Evolutionary conservation across 1,284 basidiomycete species (phyloP).

Genomic region (Macrocybe sp.): DNA sequence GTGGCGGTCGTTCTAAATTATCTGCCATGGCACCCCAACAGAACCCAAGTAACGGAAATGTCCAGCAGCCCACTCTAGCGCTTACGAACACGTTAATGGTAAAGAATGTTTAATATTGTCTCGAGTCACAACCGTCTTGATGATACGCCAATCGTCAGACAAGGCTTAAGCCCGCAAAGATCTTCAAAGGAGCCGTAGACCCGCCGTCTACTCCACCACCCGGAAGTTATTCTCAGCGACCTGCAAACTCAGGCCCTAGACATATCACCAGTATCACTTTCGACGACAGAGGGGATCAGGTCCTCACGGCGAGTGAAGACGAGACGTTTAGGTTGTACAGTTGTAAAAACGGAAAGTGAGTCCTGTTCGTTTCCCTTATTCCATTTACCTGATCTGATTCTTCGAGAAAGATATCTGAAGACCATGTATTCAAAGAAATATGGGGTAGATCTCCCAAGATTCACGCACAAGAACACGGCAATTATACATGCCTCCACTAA

Average conservation of each 20-base stretch:
- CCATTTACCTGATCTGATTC: constrained; percentile 16
- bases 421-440: constrained; percentile 93
- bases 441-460: constrained; percentile 89
- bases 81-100: constrained; percentile 46
- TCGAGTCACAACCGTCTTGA: background rate
- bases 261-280: constrained; percentile 88
- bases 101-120: constrained; percentile 5
- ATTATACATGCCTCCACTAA: constrained; percentile 94
- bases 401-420: constrained; percentile 55
- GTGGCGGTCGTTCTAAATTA: constrained; percentile 1
- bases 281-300: constrained; percentile 84
- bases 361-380: constrained; percentile 27
- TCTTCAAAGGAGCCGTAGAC: constrained; percentile 79
- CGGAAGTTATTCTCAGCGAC: constrained; percentile 33
- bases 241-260: constrained; percentile 41
- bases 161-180: constrained; percentile 84
- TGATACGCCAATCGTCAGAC: constrained; percentile 31
- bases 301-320: constrained; percentile 90
- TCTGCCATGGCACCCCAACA: constrained; percentile 33
- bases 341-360: constrained; percentile 89
- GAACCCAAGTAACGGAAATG: constrained; percentile 30
- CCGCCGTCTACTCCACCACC: constrained; percentile 45
- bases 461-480: constrained; percentile 85
- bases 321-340: constrained; percentile 90
- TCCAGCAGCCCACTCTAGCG: constrained; percentile 31